Conservation (phyloP, 2,329 filamentous ascomycete species). For the Botrytis galanthina region DNA sequence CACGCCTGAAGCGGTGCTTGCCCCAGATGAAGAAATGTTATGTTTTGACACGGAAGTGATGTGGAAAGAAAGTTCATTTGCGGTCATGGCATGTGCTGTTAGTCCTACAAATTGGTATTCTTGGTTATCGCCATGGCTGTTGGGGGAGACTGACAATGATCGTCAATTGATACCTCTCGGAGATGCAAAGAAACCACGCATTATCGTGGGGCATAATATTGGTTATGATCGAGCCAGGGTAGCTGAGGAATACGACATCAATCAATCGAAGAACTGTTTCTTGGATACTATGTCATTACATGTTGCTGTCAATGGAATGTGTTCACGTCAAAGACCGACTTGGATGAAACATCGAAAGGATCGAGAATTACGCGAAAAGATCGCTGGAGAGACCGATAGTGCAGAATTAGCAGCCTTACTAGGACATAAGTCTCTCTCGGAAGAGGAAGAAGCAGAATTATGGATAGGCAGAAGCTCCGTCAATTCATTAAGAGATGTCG, state of each 20-base stretch:
- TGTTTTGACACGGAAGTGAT: conserved; percentile 97
- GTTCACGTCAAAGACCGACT: conserved; percentile 88
- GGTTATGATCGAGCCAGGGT: conserved; percentile 91
- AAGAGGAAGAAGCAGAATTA: conserved; percentile 82
- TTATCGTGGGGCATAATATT: conserved; percentile 92
- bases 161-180: conserved; percentile 85
- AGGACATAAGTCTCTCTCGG: conserved; percentile 61
- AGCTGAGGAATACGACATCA: conserved; percentile 81
- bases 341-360: conserved; percentile 98
- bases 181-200: conserved; percentile 66
- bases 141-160: conserved; percentile 75
- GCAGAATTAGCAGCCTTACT: conserved; percentile 70
- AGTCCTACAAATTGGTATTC: conserved; percentile 92
- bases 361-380: conserved; percentile 76
- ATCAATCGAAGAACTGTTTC: conserved; percentile 81
- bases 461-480: conserved; percentile 95
- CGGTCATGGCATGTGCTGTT: conserved; percentile 94
- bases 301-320: conserved; percentile 98
- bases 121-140: conserved; percentile 93
- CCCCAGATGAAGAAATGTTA: conserved; percentile 76
- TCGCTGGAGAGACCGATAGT: conserved; percentile 68
- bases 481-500: conserved; percentile 92
- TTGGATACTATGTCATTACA: conserved; percentile 98
- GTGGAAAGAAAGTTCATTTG: conserved; percentile 89
- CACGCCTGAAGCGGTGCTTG: conserved; percentile 66